phyloP scores from a whole-genome alignment of 495 filamentous ascomycete genomes.

The Saxispiralis lemnorum region DNA sequence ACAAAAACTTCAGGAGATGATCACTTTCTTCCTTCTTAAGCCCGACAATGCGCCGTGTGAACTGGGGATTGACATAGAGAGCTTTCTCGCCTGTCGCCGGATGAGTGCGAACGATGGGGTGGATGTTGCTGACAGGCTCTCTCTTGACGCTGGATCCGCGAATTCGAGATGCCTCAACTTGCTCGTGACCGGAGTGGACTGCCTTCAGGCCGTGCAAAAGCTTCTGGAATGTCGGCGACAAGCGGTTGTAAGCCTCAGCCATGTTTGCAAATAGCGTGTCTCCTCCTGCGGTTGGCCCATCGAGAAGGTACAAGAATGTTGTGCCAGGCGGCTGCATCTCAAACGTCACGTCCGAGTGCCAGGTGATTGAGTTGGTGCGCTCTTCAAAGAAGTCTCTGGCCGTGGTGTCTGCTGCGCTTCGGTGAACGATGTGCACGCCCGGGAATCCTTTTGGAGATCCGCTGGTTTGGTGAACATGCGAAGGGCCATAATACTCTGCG shows the following conservation, averaged over 20 bases:
- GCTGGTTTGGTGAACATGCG: conserved; percentile 67
- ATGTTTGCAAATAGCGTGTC: conserved; percentile 63
- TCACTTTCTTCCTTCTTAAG: conserved; percentile 66
- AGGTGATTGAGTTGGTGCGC: conserved; percentile 39
- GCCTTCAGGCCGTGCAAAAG: conserved; percentile 62
- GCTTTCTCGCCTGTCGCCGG: conserved; percentile 72
- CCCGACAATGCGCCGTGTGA: conserved; percentile 54
- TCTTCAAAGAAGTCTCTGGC: conserved; percentile 42
- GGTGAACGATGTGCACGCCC: conserved; percentile 64
- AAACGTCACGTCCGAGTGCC: conserved; percentile 73
- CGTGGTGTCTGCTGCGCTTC: conserved; percentile 44
- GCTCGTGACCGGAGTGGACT: conserved; percentile 54
- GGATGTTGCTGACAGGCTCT: conserved; percentile 51
- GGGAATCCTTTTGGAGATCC: conserved; percentile 54
- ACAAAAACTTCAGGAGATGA: conserved; percentile 68
- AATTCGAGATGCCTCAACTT: conserved; percentile 38
- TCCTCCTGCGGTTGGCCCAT: conserved; percentile 57
- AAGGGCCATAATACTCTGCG: conserved; percentile 60
- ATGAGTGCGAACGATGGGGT: conserved; percentile 67
- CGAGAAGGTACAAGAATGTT: conserved; percentile 64
- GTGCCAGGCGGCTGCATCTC: conserved; percentile 75
- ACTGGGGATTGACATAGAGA: conserved; percentile 49
- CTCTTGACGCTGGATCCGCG: conserved; percentile 47
- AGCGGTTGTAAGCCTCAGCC: conserved; percentile 58
- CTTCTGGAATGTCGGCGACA: conserved; percentile 52